Evolutionary conservation across 495 filamentous ascomycete genomes (phyloP).

Genomic region (Paragyromitra xinjiangensis): DNA sequence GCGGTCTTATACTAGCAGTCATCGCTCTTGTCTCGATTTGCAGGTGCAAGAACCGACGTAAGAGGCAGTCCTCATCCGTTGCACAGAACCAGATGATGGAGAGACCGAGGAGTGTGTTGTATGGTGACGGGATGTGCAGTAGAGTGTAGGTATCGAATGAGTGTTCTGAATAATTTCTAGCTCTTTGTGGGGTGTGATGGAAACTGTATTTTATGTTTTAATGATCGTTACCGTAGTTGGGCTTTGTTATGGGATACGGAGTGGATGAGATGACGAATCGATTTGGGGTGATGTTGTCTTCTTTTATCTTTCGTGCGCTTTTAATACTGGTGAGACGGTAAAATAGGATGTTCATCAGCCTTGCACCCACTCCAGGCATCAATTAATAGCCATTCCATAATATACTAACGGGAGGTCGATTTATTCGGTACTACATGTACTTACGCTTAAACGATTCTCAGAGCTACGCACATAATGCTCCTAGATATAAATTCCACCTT

Average conservation of each 20-base stretch:
- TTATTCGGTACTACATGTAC: no score
- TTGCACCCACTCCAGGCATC: no score
- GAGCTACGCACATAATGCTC: no score
- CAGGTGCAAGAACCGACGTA: conserved; percentile 36
- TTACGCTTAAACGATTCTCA: no score
- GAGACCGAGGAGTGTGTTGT: neutral
- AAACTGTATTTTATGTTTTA: neutral
- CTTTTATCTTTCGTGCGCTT: neutral
- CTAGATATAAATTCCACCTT: no score
- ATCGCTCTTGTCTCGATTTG: conserved; percentile 31
- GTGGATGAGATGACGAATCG: neutral
- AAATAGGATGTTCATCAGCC: no score
- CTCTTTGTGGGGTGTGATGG: neutral
- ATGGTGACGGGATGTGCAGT: conserved; percentile 30
- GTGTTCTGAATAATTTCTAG: neutral
- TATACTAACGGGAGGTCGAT: no score
- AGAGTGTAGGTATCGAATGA: conserved; percentile 9
- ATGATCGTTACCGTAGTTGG: neutral
- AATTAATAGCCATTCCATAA: no score
- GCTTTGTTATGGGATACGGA: neutral
- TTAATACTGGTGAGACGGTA: no score
- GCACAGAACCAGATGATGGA: neutral
- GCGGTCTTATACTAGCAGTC: conserved; percentile 21
- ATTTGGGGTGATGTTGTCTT: neutral
- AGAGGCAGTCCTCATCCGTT: conserved; percentile 4